A percentile compares a stretch with the other conserved stretches of the same genome.
phyloP scores from a whole-genome alignment of 352 stramenopile species.

The Plasmopara muralis region DNA sequence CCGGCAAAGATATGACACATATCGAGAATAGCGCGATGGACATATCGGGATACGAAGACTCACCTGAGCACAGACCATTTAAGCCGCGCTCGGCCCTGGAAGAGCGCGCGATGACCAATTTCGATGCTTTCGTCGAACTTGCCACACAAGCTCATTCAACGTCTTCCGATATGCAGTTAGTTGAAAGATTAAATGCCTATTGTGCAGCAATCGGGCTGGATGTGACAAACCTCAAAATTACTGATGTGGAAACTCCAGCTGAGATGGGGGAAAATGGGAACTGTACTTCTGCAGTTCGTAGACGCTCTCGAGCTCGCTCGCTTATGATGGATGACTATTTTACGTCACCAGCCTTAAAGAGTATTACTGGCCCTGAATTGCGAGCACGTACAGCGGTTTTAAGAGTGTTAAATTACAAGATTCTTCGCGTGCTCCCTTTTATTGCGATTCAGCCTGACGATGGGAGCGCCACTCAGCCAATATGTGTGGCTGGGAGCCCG shows the following conservation, averaged over 20 bases:
- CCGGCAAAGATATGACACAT: slow-evolving; percentile 84
- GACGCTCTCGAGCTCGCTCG: slow-evolving; percentile 28
- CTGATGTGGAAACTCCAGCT: slow-evolving; percentile 45
- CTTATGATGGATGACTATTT: slow-evolving; percentile 70
- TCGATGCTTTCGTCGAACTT: slow-evolving; percentile 54
- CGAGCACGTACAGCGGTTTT: slow-evolving; percentile 89
- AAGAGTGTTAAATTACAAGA: slow-evolving; percentile 89
- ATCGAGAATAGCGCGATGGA: slow-evolving; percentile 74
- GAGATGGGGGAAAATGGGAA: slow-evolving; percentile 15
- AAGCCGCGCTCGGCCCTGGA: slow-evolving; percentile 42
- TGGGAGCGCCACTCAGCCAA: slow-evolving; percentile 29
- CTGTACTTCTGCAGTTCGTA: slow-evolving; percentile 2
- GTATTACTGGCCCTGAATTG: slow-evolving; percentile 58
- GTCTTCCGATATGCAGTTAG: slow-evolving; percentile 74
- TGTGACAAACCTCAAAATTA: slow-evolving; percentile 68
- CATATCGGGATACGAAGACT: slow-evolving; percentile 36
- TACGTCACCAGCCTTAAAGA: slow-evolving; percentile 55
- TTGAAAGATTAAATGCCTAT: slow-evolving; percentile 77
- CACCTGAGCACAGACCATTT: slow-evolving; percentile 36
- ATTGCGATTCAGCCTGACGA: slow-evolving; percentile 69
- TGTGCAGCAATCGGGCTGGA: slow-evolving; percentile 78
- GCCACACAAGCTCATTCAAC: slow-evolving; percentile 56
- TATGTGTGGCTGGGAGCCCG: slow-evolving; percentile 34
- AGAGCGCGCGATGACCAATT: slow-evolving; percentile 37
- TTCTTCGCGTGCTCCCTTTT: slow-evolving; percentile 74